Base-by-base conservation (phyloP, 495 filamentous ascomycete species). In the Neurospora africana region DNA sequence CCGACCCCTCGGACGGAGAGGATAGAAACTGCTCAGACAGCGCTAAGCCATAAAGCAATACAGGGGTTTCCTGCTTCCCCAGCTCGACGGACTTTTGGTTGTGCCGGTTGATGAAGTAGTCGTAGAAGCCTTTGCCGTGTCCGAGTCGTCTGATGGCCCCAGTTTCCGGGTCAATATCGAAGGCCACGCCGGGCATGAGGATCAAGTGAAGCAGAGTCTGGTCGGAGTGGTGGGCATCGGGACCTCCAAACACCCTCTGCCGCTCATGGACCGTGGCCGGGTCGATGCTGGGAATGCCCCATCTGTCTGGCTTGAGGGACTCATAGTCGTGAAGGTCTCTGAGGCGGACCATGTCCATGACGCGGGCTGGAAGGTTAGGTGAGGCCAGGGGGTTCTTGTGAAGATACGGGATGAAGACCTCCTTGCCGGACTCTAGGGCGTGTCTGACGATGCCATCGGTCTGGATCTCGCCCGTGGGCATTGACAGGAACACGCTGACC, bases 51-150 rank as follows among this genome's bases (percentile, higher is more conserved):
- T 84, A 96, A 90, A 94, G 79, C 78, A 84, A 82, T 82, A 84
- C 78, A 81, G 80, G 81, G 77, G 79, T 76, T 72, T 82, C 84
- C 70, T 83, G 75, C 74, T 72, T 80, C 77, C 77, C 79, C 73
- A 75, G 81, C 76, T 72, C 80, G 70, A 79, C 78, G 72, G 78
- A 75, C 76, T 81, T 81, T 74, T 83, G 79, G 44, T 82, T 83
- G 82, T 94, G 96, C 76, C 89, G 87, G 72, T 89, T 85, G 79
- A 99, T 81, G 80, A 96, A 99, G 82, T 88, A 90, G 82, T 99
- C 95, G 87, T 98, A 99, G 81, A 94, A 99, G 65, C 96, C 95
- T 84, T 92, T 97, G 69, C 95, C 95, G 84, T 99, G 96, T 10
- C 95, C 95, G 13, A 98, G 84, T 78, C 95, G 85, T 74, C 90